Conservation (phyloP, 345 rosid genomes). For the Murraya koenigii region DNA sequence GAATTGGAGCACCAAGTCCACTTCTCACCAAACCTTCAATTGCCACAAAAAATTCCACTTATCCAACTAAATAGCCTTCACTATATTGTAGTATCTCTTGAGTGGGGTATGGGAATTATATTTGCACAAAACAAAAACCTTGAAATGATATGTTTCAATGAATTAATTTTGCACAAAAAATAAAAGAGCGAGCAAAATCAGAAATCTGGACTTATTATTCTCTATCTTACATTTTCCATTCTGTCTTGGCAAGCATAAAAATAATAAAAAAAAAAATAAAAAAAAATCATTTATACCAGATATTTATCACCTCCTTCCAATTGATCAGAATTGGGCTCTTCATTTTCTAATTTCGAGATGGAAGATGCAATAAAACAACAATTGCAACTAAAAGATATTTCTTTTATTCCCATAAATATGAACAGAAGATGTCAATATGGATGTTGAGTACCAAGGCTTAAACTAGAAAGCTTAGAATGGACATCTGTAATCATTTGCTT, state of each 20-base stretch:
- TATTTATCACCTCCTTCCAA: neutral
- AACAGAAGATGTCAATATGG: slow-evolving; percentile 12
- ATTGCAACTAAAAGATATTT: slow-evolving; percentile 9
- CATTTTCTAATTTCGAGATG: neutral
- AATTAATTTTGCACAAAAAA: neutral
- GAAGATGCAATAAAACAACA: neutral
- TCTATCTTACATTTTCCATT: neutral
- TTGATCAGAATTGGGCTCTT: neutral
- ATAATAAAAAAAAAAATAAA: neutral
- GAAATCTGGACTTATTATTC: neutral
- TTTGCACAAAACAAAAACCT: neutral
- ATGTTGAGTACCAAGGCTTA: slow-evolving; percentile 15
- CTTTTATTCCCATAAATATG: slow-evolving; percentile 23
- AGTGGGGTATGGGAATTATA: neutral
- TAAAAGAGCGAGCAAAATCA: neutral
- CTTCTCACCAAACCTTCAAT: slow-evolving; percentile 25
- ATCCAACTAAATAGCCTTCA: neutral
- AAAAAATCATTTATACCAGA: neutral
- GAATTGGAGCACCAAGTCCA: slow-evolving; percentile 26
- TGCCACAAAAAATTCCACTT: slow-evolving; percentile 5
- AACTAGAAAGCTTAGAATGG: slow-evolving; percentile 17
- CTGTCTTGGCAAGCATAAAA: neutral
- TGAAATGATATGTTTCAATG: neutral
- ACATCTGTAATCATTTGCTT: slow-evolving; percentile 20
- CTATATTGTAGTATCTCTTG: neutral